phyloP scores from a whole-genome alignment of 768 basidiomycete genomes.

The Pleurotus salmoneostramineus region DNA sequence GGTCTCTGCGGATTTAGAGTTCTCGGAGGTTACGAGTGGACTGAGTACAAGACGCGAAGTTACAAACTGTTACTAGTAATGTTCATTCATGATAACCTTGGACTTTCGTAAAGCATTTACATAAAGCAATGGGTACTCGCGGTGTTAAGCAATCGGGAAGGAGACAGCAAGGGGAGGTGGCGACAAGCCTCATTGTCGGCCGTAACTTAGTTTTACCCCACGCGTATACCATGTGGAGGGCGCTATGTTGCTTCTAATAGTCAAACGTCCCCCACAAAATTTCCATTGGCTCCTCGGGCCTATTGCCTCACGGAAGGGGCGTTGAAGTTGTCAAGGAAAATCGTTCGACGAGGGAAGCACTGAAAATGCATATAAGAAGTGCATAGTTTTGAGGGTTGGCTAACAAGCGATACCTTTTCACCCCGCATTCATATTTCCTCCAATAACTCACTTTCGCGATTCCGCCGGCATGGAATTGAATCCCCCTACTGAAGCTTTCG shows the following conservation, averaged over 20 bases:
- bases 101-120: not conserved
- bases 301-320: not conserved
- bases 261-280: not conserved
- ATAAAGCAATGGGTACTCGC: too few relatives aligned
- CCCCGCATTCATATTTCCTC: not conserved
- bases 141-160: not conserved
- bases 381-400: not conserved
- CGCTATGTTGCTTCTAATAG: not conserved
- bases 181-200: not conserved
- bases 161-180: not conserved
- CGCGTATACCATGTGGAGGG: not conserved
- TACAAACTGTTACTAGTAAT: not conserved
- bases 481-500: not conserved
- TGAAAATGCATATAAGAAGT: not conserved
- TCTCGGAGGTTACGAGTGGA: not conserved
- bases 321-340: not conserved
- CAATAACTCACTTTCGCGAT: not conserved
- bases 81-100: not conserved
- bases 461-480: not conserved
- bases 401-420: not conserved
- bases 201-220: not conserved
- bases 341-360: not conserved
- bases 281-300: not conserved
- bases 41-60: not conserved
- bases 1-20: not conserved